These are phyloP conservation scores for Penstemon barbatus DNA, from an alignment of 257 asterid genomes.

Conservation along the genomic window DNA sequence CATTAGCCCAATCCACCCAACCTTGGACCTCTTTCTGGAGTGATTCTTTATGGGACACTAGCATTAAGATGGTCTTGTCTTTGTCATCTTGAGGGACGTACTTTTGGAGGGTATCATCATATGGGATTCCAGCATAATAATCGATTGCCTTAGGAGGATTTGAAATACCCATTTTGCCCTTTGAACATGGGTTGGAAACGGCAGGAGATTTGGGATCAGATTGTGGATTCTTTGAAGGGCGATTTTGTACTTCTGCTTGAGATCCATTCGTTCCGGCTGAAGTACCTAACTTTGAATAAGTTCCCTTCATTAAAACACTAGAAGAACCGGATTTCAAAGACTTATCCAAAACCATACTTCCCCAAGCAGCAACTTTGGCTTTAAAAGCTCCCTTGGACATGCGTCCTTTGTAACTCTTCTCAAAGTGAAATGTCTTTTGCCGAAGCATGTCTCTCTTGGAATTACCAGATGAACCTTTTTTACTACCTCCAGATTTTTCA, in stretches of 20 bases:
- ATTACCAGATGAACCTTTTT: constrained; percentile 42
- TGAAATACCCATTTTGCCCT: constrained; percentile 22
- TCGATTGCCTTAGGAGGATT: constrained; percentile 35
- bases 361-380: constrained; percentile 69
- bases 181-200: constrained; percentile 26
- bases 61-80: constrained; percentile 47
- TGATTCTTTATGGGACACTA: constrained; percentile 41
- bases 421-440: constrained; percentile 62
- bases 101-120: constrained; percentile 50
- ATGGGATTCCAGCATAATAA: constrained; percentile 50
- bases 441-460: constrained; percentile 62
- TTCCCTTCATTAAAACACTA: constrained; percentile 37
- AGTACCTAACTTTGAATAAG: constrained; percentile 36
- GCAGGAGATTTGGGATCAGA: constrained; percentile 26
- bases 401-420: constrained; percentile 61
- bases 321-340: constrained; percentile 50
- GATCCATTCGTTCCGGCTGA: constrained; percentile 31
- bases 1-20: constrained; percentile 73
- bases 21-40: constrained; percentile 50
- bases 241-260: constrained; percentile 31
- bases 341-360: constrained; percentile 64
- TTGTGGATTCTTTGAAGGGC: constrained; percentile 29
- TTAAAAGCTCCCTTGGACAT: constrained; percentile 61
- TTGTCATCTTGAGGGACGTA: constrained; percentile 49
- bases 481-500: constrained; percentile 43